A percentile compares a stretch with the other conserved stretches of the same genome.
phyloP scores from a whole-genome alignment of 768 basidiomycete genomes.

The Daedalea quercina region DNA sequence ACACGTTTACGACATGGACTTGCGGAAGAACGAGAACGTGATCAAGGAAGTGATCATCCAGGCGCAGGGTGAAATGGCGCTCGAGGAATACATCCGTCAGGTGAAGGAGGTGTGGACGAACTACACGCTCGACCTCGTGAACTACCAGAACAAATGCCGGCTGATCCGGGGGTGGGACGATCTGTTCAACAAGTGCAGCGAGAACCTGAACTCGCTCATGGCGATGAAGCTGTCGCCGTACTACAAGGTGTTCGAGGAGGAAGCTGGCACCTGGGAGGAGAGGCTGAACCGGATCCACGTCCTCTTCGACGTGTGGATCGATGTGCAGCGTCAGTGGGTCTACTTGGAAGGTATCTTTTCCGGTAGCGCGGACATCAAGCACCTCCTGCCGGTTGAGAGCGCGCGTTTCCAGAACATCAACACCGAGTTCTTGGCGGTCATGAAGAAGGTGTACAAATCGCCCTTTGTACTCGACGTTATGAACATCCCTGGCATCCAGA shows the following conservation, averaged over 20 bases:
- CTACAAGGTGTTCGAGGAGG: constrained; percentile 96
- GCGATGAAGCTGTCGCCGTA: constrained; percentile 99
- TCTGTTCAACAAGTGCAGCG: constrained; percentile 92
- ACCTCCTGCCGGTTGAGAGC: constrained; percentile 93
- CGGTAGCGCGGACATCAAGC: constrained; percentile 99
- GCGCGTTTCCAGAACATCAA: constrained; percentile 99
- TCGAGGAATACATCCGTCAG: constrained; percentile 93
- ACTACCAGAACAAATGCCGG: constrained; percentile 98
- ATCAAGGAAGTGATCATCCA: constrained; percentile 96
- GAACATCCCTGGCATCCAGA: constrained; percentile 94
- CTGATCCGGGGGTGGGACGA: constrained; percentile 97
- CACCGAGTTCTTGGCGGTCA: constrained; percentile 92
- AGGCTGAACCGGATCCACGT: constrained; percentile 96
- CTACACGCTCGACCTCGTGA: constrained; percentile 92
- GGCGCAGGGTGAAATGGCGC: constrained; percentile 97
- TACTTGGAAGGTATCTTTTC: constrained; percentile 99
- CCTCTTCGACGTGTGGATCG: constrained; percentile 98
- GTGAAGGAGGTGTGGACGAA: constrained; percentile 97
- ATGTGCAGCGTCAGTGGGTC: constrained; percentile 99
- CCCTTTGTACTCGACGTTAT: constrained; percentile 96
- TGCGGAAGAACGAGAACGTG: constrained; percentile 83
- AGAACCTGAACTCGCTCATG: constrained; percentile 90
- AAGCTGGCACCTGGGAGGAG: constrained; percentile 94
- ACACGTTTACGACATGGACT: constrained; percentile 93
- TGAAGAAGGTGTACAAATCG: constrained; percentile 99